phyloP scores from a whole-genome alignment of 1,284 basidiomycete genomes.

The Sanghuangporus sanghuang region DNA sequence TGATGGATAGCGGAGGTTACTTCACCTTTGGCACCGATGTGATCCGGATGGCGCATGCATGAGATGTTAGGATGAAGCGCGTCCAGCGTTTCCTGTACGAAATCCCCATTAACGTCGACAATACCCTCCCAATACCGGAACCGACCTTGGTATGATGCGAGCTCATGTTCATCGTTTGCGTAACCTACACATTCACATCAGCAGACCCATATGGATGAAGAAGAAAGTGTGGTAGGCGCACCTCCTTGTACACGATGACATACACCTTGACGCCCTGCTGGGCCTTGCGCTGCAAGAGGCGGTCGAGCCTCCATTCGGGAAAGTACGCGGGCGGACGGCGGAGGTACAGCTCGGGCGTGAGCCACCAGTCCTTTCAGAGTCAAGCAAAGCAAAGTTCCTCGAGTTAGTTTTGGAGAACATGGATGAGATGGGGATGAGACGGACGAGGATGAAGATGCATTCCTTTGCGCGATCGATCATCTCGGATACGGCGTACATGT shows the following conservation, averaged over 20 bases:
- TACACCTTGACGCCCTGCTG: conserved; percentile 87
- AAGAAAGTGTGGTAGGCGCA: conserved; percentile 23
- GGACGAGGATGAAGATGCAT: conserved; percentile 72
- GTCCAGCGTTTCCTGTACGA: conserved; percentile 62
- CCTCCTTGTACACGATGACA: conserved; percentile 87
- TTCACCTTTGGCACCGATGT: conserved; percentile 75
- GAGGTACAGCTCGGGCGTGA: conserved; percentile 88
- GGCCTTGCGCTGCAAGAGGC: conserved; percentile 81
- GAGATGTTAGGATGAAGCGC: conserved; percentile 82
- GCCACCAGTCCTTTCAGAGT: conserved; percentile 74
- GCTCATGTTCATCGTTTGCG: conserved; percentile 84
- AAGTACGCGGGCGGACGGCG: conserved; percentile 82
- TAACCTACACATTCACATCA: conserved; percentile 44
- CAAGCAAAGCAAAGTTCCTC: background rate
- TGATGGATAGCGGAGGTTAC: background rate
- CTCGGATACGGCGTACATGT: conserved; percentile 90
- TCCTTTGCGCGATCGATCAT: conserved; percentile 74
- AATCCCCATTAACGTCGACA: conserved; percentile 13
- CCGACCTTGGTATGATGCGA: conserved; percentile 80
- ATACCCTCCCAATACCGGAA: background rate
- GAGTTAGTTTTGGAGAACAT: background rate
- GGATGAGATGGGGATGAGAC: conserved; percentile 16
- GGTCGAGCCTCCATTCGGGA: conserved; percentile 83
- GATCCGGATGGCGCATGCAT: conserved; percentile 85
- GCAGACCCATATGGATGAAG: background rate